Conservation (phyloP, 768 basidiomycete genomes). For the Macrolepiota fuliginosa region DNA sequence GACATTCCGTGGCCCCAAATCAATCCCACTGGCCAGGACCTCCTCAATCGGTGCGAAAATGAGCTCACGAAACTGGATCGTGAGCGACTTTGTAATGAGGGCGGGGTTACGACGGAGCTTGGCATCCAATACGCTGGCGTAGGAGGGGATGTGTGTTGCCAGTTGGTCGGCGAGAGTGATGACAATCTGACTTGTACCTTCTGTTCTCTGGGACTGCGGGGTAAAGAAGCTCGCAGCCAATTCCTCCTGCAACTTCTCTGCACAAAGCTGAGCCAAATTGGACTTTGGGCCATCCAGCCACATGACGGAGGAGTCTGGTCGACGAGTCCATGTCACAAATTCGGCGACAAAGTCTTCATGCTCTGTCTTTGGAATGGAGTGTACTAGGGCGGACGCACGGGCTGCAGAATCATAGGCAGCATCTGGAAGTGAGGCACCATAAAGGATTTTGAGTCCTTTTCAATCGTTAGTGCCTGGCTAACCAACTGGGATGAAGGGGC, state of each 20-base stretch:
- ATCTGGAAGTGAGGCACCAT: no score
- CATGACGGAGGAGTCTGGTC: neutral
- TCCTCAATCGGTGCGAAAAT: neutral
- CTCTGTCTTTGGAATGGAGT: neutral
- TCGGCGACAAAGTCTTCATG: no score
- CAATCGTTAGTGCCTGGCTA: neutral
- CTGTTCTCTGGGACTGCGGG: neutral
- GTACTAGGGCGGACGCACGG: neutral
- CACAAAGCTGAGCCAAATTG: no score
- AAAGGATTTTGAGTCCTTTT: no score
- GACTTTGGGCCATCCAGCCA: neutral
- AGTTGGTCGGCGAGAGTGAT: no score
- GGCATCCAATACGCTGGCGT: no score
- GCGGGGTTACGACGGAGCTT: no score
- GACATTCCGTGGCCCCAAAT: neutral
- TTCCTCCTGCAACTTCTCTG: neutral
- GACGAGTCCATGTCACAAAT: no score
- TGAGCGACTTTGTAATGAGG: neutral
- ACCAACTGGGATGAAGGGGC: no score
- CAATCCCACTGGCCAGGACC: no score
- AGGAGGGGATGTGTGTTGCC: no score
- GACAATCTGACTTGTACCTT: neutral
- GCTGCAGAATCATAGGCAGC: no score
- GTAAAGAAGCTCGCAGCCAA: neutral
- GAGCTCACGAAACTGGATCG: neutral